These are phyloP conservation scores for Scutellaria barbata DNA, from an alignment of 257 asterid genomes.

Conservation along the genomic window DNA sequence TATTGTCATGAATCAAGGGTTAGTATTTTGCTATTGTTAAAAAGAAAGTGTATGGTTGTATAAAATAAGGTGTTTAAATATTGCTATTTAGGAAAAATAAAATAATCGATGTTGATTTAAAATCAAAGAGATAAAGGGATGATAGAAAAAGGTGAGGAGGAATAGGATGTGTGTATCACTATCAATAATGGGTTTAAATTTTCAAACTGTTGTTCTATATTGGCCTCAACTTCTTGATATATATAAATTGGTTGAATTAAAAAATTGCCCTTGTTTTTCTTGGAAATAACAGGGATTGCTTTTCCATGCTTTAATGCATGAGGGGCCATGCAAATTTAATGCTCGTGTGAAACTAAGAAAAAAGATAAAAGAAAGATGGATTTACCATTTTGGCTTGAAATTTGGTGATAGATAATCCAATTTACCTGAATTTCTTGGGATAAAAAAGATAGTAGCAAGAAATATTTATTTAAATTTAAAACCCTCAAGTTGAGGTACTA, in stretches of 20 bases:
- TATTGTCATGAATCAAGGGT: neutral
- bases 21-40: neutral
- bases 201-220: conserved; percentile 37
- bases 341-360: conserved; percentile 39
- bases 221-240: conserved; percentile 53
- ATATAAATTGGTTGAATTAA: conserved; percentile 33
- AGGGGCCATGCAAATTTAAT: conserved; percentile 67
- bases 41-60: neutral
- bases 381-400: too few relatives aligned
- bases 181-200: conserved; percentile 35
- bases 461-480: too few relatives aligned
- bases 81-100: neutral
- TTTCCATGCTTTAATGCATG: conserved; percentile 57
- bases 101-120: neutral
- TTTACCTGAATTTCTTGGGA: too few relatives aligned
- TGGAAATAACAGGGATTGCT: conserved; percentile 37
- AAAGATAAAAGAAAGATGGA: neutral
- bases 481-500: too few relatives aligned
- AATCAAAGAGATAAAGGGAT: conserved; percentile 32
- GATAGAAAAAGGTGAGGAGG: conserved; percentile 26
- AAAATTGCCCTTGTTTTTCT: conserved; percentile 44
- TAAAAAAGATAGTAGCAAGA: too few relatives aligned
- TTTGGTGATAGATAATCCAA: too few relatives aligned
- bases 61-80: neutral
- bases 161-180: conserved; percentile 41